Evolutionary conservation across 2,329 filamentous ascomycete genomes (phyloP), one percentile per base, ranked within the genome.

Genomic region (Immersiporthe knoxdaviesiana): DNA sequence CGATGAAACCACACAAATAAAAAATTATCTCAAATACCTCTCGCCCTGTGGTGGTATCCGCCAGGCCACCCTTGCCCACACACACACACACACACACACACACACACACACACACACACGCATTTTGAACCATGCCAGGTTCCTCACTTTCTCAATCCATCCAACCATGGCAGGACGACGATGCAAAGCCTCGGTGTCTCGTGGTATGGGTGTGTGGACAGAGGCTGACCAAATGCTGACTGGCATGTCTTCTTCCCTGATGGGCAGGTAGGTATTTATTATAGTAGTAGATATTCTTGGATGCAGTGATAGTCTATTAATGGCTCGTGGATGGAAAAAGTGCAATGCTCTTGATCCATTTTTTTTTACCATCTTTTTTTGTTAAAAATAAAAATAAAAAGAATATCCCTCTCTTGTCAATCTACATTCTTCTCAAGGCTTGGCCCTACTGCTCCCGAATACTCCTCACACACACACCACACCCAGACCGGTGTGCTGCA

Each of bases 1-100:
- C 52, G 52, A 56, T 32, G 52, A 30, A 30, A 56, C 52, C 52
- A n/a, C n/a, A n/a, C n/a, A n/a, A n/a, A n/a, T n/a, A n/a, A n/a
- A n/a, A 16, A 30, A 27, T 32, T 32, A 56, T 56, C 52, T 56
- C 52, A 56, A 56, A 56, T 56, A 56, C 52, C 52, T 56, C 12
- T 35, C 8, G 4, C 5, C 14, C 24, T 24, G 24, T 30, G 12
- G 52, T 56, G 24, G 52, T 32, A 32, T 56, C 52, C 24, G 52
- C 52, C 52, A 24, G 32, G 24, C 24, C 14, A 30, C 52, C 52
- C 11, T 4, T 30, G 12, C 52, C 14, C 52, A 56, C 52, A 32
- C 24, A 35, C 35, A n/a, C n/a, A n/a, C n/a, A n/a, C n/a, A n/a
- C n/a, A n/a, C n/a, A n/a, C n/a, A n/a, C n/a, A n/a, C n/a, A n/a